Percentiles rank a stretch among this genome's conserved stretches.
These are phyloP conservation scores for Podila epigama DNA, from an alignment of 192 early-diverging fungal genomes.

Conservation along the genomic window DNA sequence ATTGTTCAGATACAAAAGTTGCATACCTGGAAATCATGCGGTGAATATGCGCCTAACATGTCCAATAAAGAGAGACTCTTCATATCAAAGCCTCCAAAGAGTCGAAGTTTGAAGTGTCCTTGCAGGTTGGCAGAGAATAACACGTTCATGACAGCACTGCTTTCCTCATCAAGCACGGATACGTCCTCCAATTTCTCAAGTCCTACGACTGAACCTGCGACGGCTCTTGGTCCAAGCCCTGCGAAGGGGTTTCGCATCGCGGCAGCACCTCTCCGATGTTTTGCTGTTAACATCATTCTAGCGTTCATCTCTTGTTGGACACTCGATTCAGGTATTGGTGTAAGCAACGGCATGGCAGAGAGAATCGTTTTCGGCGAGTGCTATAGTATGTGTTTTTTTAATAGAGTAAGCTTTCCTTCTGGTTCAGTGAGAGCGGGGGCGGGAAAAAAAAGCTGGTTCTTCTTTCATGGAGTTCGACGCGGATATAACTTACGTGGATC, in stretches of 20 bases:
- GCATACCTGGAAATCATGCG: constrained; percentile 1
- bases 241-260: neutral
- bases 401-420: no score
- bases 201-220: neutral
- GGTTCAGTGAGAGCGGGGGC: no score
- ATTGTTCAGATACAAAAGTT: neutral
- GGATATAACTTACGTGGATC: constrained; percentile 8
- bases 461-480: no score
- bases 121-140: constrained; percentile 10
- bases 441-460: no score
- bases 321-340: constrained; percentile 25
- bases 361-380: constrained; percentile 20
- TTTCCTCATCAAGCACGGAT: constrained; percentile 21
- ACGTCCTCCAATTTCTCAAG: neutral
- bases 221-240: neutral
- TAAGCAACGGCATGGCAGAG: constrained; percentile 12
- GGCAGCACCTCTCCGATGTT: neutral
- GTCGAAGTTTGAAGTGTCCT: constrained; percentile 4
- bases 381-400: no score
- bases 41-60: neutral
- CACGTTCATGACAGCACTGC: constrained; percentile 28
- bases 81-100: constrained; percentile 34
- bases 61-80: constrained; percentile 6
- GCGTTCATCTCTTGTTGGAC: constrained; percentile 11
- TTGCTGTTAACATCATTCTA: constrained; percentile 30